Conservation (phyloP, 1,284 basidiomycete genomes). For the Melanopsichium pennsylvanicum region DNA sequence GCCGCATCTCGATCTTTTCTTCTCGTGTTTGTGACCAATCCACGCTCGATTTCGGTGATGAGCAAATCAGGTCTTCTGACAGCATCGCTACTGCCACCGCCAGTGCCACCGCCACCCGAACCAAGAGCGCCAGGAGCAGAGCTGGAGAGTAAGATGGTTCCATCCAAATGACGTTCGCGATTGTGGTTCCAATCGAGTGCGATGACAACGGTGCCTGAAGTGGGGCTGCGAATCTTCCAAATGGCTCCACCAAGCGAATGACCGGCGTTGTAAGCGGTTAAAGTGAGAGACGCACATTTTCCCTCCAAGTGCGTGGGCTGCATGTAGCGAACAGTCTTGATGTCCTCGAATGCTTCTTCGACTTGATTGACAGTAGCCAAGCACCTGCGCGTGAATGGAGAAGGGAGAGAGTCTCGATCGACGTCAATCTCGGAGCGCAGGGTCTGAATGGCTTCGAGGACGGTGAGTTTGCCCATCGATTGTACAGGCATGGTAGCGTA, state of each 20-base stretch:
- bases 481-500: conserved; percentile 96
- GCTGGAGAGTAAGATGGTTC: conserved; percentile 73
- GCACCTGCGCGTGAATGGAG: conserved; percentile 64
- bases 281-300: conserved; percentile 73
- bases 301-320: conserved; percentile 95
- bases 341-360: conserved; percentile 90
- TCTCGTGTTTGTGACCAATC: conserved; percentile 79
- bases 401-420: conserved; percentile 6
- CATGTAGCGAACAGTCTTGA: conserved; percentile 91
- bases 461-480: conserved; percentile 89
- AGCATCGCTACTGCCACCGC: conserved; percentile 40
- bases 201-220: conserved; percentile 92
- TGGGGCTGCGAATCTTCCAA: conserved; percentile 97
- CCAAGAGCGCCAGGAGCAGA: conserved; percentile 33
- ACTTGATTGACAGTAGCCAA: conserved; percentile 83
- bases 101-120: conserved; percentile 16
- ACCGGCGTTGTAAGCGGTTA: conserved; percentile 94
- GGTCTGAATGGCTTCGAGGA: conserved; percentile 53
- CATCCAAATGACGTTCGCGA: conserved; percentile 92
- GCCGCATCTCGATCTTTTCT: conserved; percentile 87
- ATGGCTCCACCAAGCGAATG: conserved; percentile 96
- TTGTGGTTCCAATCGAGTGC: conserved; percentile 97
- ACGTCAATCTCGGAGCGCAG: conserved; percentile 61
- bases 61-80: conserved; percentile 70
- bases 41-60: conserved; percentile 88